Evolutionary conservation across 805 yeast genomes (phyloP).

Genomic region (Starmerella sirachaensis): DNA sequence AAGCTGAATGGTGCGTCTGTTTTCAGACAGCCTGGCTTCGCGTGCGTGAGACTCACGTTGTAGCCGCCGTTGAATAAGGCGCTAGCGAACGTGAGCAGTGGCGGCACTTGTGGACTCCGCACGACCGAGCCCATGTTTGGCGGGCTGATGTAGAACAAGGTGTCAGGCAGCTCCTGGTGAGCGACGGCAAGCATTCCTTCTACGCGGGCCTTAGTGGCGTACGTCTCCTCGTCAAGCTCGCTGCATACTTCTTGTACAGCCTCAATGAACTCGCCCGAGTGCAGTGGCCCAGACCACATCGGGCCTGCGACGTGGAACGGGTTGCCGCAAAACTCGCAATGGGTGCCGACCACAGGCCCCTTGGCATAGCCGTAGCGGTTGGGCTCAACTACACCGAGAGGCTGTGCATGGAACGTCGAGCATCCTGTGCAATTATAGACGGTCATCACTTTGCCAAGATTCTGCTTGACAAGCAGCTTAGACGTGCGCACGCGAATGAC

Average conservation of each 20-base stretch:
- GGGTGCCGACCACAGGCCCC: slow-evolving; percentile 47
- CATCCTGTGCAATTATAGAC: slow-evolving; percentile 83
- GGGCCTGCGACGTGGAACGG: slow-evolving; percentile 84
- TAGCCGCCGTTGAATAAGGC: slow-evolving; percentile 80
- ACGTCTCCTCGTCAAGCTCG: slow-evolving; percentile 41
- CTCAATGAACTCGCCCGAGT: slow-evolving; percentile 53
- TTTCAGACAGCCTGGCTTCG: slow-evolving; percentile 71
- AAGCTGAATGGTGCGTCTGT: slow-evolving; percentile 80
- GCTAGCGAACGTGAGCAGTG: slow-evolving; percentile 55
- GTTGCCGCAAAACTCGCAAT: slow-evolving; percentile 60
- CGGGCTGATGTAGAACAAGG: slow-evolving; percentile 76
- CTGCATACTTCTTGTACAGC: slow-evolving; percentile 46
- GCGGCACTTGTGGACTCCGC: slow-evolving; percentile 68
- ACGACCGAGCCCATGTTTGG: slow-evolving; percentile 62
- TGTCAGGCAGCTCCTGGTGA: slow-evolving; percentile 44
- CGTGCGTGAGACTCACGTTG: slow-evolving; percentile 77
- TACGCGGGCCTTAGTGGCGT: slow-evolving; percentile 72
- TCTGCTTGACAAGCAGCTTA: slow-evolving; percentile 70
- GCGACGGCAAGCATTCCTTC: slow-evolving; percentile 91
- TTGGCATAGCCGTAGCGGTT: slow-evolving; percentile 56
- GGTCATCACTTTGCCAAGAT: slow-evolving; percentile 65
- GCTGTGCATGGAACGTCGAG: slow-evolving; percentile 57
- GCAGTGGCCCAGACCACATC: slow-evolving; percentile 83
- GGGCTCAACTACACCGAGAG: slow-evolving; percentile 48
- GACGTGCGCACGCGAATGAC: slow-evolving; percentile 66